Percentiles rank a stretch among this genome's conserved stretches.
Conservation (phyloP, 73 alveolate species). For the Uronychia binucleata region DNA sequence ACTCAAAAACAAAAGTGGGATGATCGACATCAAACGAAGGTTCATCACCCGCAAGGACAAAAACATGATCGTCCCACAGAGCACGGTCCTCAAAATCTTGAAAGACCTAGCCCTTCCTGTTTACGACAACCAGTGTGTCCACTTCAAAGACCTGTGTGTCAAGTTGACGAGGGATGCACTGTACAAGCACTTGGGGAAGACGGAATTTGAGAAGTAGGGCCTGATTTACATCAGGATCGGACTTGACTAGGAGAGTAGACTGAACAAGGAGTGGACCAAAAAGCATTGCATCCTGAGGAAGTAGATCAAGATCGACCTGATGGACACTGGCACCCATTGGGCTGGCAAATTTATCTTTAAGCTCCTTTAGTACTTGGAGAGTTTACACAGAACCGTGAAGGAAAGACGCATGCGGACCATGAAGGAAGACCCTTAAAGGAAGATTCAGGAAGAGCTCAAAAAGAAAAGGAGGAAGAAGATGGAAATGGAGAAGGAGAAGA, state of each 20-base stretch:
- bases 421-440: neutral
- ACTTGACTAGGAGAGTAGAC: neutral
- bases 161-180: constrained; percentile 15
- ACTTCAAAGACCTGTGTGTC: constrained; percentile 30
- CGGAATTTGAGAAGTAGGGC: neutral
- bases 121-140: constrained; percentile 16
- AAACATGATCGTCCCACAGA: constrained; percentile 19
- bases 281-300: neutral
- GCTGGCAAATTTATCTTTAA: constrained; percentile 3
- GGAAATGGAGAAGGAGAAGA: neutral
- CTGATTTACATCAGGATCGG: neutral
- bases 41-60: constrained; percentile 4
- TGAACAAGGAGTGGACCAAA: constrained; percentile 3
- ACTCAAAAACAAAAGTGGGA: neutral
- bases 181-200: neutral
- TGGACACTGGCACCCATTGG: constrained; percentile 19
- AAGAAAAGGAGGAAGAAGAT: neutral
- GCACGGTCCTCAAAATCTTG: constrained; percentile 8
- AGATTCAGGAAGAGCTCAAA: neutral
- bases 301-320: neutral
- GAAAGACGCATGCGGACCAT: neutral
- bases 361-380: neutral
- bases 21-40: constrained; percentile 1
- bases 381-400: no score
- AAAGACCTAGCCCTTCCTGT: constrained; percentile 12